These are phyloP conservation scores for Colletotrichum costaricense DNA, from an alignment of 2,329 filamentous ascomycete genomes.

Conservation along the genomic window DNA sequence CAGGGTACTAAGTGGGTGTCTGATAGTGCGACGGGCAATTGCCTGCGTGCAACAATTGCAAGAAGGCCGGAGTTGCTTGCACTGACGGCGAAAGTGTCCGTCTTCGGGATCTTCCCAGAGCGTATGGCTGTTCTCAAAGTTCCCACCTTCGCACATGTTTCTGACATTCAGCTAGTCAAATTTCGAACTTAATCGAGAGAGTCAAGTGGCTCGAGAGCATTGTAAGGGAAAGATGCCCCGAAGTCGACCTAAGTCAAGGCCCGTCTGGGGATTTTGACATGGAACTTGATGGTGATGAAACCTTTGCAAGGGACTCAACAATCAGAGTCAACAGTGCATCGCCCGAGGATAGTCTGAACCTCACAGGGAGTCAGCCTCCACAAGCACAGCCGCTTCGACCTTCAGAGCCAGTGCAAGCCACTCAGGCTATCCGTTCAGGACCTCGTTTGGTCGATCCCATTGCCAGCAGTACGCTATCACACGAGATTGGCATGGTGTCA, in stretches of 20 bases:
- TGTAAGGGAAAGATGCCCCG: constrained; percentile 52
- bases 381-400: background rate
- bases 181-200: constrained; percentile 51
- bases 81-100: constrained; percentile 56
- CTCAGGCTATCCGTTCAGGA: constrained; percentile 29
- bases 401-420: constrained; percentile 25
- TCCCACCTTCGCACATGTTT: background rate
- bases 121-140: constrained; percentile 42
- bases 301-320: constrained; percentile 24
- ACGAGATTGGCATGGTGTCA: constrained; percentile 65
- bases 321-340: constrained; percentile 25
- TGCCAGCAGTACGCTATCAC: constrained; percentile 47
- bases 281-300: constrained; percentile 18
- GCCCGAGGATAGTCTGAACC: constrained; percentile 29
- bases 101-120: constrained; percentile 53
- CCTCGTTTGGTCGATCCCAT: constrained; percentile 33
- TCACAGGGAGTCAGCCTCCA: background rate
- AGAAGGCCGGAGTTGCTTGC: constrained; percentile 53
- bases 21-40: constrained; percentile 57
- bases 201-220: constrained; percentile 60
- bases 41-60: constrained; percentile 56
- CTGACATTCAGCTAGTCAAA: constrained; percentile 18
- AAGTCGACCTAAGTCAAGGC: constrained; percentile 50
- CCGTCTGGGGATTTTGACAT: constrained; percentile 5
- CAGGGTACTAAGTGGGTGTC: constrained; percentile 6